These are phyloP conservation scores for Aquilaria sinensis DNA, from an alignment of 345 rosid species.

Conservation along the genomic window DNA sequence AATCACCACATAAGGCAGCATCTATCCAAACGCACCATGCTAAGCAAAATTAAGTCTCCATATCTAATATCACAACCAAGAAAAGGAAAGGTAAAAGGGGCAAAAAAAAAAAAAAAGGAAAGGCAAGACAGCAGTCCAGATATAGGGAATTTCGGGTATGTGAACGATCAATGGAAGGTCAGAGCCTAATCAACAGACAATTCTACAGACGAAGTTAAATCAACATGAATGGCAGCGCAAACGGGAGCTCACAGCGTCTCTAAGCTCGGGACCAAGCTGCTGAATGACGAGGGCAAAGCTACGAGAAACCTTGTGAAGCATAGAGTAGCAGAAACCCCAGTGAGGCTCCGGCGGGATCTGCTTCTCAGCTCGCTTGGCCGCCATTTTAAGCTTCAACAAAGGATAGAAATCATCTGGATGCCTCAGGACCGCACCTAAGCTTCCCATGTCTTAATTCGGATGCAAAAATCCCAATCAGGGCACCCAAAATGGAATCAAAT, in stretches of 20 bases:
- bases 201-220: too few species aligned
- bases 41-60: too few species aligned
- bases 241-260: conserved; percentile 61
- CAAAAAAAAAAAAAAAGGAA: too few species aligned
- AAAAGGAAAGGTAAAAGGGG: too few species aligned
- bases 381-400: conserved; percentile 77
- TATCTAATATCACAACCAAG: too few species aligned
- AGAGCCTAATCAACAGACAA: too few species aligned
- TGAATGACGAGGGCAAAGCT: conserved; percentile 89
- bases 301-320: conserved; percentile 91
- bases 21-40: too few species aligned
- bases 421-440: conserved; percentile 55
- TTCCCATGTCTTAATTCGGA: conserved; percentile 48
- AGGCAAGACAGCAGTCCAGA: too few species aligned
- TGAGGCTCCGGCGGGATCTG: conserved; percentile 91
- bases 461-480: conserved; percentile 3
- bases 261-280: conserved; percentile 75
- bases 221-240: background rate
- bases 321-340: conserved; percentile 87
- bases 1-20: too few species aligned
- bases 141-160: too few species aligned
- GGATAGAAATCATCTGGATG: conserved; percentile 90
- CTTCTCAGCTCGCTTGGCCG: conserved; percentile 62
- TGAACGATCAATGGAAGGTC: too few species aligned
- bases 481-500: background rate